Base-by-base conservation (phyloP, 1,284 basidiomycete species). In the Taiwanofungus camphoratus region DNA sequence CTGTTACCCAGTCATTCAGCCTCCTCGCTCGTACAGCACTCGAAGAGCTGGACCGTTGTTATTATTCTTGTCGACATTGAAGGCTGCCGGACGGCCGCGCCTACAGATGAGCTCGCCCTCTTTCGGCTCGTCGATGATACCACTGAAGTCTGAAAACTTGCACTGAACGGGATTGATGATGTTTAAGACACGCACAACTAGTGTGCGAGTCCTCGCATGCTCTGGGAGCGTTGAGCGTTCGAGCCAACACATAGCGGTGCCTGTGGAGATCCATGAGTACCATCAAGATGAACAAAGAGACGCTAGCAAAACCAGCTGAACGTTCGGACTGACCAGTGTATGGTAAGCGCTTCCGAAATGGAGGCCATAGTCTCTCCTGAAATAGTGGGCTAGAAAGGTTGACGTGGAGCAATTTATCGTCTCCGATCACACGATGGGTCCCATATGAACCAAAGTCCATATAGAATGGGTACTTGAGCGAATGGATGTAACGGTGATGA, bases 51-150 rank as follows among this genome's bases (percentile, higher is more conserved):
- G n/a, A n/a, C n/a, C n/a, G n/a, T n/a, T n/a, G n/a, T n/a, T n/a
- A n/a, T n/a, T n/a, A n/a, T n/a, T n/a, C n/a, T 39, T 45, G 34
- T 49, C 8, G 32, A n/a, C 9, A 29, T 9, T n/a, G n/a, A 29
- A 29, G 9, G 26, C 26, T 29, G 8, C n/a, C 26, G 26, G 26
- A 8, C 8, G 9, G 26, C 26, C 26, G 26, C n/a, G 8, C 26
- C 9, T 29, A n/a, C 26, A 29, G 26, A 29, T 9, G n/a, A 29
- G 26, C 26, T 29, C 26, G 26, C 26, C 26, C n/a, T 29, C 26
- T n/a, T 8, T 29, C 9, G 26, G 26, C 26, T 29, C n/a, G 26
- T n/a, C 26, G 26, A 29, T 29, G n/a, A 29, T 9, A n/a, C 26
- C 26, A n/a, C n/a, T n/a, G n/a, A 9, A 29, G n/a, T 29, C 26